Conservation (phyloP, 139 green algal genomes). For the Spirogloea muscicola region DNA sequence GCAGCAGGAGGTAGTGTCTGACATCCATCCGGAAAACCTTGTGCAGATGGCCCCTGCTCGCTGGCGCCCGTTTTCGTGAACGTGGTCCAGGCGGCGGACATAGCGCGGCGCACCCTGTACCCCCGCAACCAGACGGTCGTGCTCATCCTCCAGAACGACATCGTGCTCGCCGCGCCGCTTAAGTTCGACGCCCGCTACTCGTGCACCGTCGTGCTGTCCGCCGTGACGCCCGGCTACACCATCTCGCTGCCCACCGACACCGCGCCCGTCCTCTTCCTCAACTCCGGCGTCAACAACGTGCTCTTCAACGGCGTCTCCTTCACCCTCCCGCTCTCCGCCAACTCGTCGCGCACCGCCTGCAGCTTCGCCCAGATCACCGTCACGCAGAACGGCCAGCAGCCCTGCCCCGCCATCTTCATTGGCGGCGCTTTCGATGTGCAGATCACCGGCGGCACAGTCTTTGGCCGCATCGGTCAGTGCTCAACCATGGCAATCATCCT, state of each 20-base stretch:
- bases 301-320: not conserved
- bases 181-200: not conserved
- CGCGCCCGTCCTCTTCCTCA: not conserved
- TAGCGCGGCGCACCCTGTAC: conserved; percentile 1
- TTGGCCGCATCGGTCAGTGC: not conserved
- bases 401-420: not conserved
- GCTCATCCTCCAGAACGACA: not conserved
- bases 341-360: no score
- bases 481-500: not conserved
- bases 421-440: not conserved
- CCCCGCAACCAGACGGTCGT: not conserved
- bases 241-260: no score
- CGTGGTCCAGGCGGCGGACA: not conserved
- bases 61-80: no score
- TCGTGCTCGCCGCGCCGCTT: not conserved
- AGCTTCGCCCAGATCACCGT: no score
- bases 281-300: not conserved
- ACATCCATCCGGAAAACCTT: no score
- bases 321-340: no score
- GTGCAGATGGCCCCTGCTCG: no score
- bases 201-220: conserved; percentile 8
- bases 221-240: not conserved
- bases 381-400: no score
- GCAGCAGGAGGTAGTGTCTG: no score
- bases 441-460: not conserved